Conservation (phyloP, 106 monocot species). For the Apostasia ramifera region DNA sequence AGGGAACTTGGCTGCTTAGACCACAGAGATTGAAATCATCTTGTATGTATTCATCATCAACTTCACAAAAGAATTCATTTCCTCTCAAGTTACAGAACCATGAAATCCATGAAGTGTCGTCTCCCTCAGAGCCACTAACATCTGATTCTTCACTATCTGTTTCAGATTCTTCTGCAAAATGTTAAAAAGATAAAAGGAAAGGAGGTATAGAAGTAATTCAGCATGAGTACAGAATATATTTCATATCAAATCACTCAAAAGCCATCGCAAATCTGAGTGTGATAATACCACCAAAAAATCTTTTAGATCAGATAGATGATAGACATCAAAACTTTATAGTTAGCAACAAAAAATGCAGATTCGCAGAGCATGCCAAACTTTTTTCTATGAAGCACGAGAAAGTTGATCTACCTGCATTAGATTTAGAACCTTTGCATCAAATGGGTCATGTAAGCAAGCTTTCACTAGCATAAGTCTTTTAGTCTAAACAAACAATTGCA, state of each 20-base stretch:
- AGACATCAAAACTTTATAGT: neutral
- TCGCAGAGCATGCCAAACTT: too few relatives aligned
- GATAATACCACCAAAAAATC: too few relatives aligned
- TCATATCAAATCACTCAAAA: neutral
- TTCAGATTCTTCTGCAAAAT: constrained; percentile 29
- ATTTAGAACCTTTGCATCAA: too few relatives aligned
- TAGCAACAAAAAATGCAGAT: neutral
- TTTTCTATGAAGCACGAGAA: too few relatives aligned
- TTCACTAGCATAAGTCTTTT: too few relatives aligned
- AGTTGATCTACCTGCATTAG: too few relatives aligned
- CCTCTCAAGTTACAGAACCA: constrained; percentile 52
- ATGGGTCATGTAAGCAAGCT: too few relatives aligned
- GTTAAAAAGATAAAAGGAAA: neutral
- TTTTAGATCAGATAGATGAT: neutral
- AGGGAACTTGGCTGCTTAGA: constrained; percentile 49
- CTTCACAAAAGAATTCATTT: constrained; percentile 59
- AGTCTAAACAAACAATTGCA: too few relatives aligned
- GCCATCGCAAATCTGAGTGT: neutral
- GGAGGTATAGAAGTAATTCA: neutral
- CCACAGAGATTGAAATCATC: constrained; percentile 63
- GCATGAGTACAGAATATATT: neutral
- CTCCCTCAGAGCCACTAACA: constrained; percentile 46
- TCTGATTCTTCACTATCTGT: constrained; percentile 47
- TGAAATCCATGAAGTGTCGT: constrained; percentile 52
- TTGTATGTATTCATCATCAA: constrained; percentile 56